Percentiles rank a stretch among this genome's conserved stretches.
phyloP scores from a whole-genome alignment of 2,329 filamentous ascomycete species.

The Dothistroma pini region DNA sequence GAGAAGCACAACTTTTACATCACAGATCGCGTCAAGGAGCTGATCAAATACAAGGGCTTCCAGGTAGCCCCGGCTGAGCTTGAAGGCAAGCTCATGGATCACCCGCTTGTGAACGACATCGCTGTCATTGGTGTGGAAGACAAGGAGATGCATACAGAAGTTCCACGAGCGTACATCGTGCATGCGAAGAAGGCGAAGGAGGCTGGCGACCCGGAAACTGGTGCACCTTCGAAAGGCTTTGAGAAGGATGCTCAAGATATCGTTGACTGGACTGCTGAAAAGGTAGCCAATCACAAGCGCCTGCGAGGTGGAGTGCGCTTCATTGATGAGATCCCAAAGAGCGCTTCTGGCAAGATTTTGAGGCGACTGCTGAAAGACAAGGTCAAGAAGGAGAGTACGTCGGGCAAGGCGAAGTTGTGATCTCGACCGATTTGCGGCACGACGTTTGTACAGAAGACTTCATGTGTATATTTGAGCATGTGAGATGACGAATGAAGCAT shows the following conservation, averaged over 20 bases:
- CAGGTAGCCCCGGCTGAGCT: constrained; percentile 49
- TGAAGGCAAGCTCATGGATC: constrained; percentile 44
- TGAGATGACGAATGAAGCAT: neutral
- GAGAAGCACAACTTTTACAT: constrained; percentile 79
- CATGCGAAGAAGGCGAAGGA: constrained; percentile 37
- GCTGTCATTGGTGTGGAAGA: constrained; percentile 48
- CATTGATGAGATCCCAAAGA: constrained; percentile 47
- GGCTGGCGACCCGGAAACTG: constrained; percentile 29
- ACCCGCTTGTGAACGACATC: constrained; percentile 43
- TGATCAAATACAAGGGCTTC: constrained; percentile 57
- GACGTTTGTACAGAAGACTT: neutral
- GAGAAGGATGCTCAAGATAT: constrained; percentile 40
- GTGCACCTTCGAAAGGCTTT: constrained; percentile 17
- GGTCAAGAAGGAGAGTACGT: constrained; percentile 40
- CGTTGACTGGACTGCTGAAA: constrained; percentile 41
- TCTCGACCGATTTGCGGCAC: neutral
- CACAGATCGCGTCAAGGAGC: constrained; percentile 75
- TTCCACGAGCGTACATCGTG: constrained; percentile 46
- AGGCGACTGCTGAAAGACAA: constrained; percentile 43
- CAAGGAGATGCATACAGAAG: constrained; percentile 45
- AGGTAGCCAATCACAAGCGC: constrained; percentile 48
- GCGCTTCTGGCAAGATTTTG: constrained; percentile 47
- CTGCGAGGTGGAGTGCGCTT: constrained; percentile 47
- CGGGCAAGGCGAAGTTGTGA: constrained; percentile 40
- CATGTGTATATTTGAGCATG: neutral